Percentiles rank a stretch among this genome's conserved stretches.
phyloP scores from a whole-genome alignment of 129 eudicot species.

The Tagetes patula region DNA sequence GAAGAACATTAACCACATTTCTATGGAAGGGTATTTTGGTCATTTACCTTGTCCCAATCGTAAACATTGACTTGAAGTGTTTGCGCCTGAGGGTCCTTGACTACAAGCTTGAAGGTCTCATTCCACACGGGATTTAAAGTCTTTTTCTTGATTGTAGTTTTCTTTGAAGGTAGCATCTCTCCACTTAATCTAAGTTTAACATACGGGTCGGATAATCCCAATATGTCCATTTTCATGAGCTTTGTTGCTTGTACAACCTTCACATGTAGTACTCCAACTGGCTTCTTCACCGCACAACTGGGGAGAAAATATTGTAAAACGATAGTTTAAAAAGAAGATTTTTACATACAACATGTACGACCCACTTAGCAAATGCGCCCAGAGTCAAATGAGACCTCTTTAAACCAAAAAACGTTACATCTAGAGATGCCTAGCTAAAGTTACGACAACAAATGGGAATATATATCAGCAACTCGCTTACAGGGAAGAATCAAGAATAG shows the following conservation, averaged over 20 bases:
- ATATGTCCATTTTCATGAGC: conserved; percentile 79
- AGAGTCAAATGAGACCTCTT: background rate
- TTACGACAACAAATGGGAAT: background rate
- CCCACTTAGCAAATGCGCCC: background rate
- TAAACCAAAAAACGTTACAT: background rate
- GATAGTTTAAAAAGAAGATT: background rate
- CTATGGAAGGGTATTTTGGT: conserved; percentile 4
- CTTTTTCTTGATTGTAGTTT: conserved; percentile 69
- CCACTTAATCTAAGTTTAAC: conserved; percentile 72
- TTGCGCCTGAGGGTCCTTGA: conserved; percentile 76
- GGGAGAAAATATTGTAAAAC: background rate
- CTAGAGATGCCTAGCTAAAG: background rate
- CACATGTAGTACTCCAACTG: conserved; percentile 83
- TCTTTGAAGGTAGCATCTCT: conserved; percentile 65
- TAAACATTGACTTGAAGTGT: conserved; percentile 55
- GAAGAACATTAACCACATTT: conserved; percentile 3
- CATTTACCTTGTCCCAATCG: conserved; percentile 88
- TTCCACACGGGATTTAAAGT: conserved; percentile 81
- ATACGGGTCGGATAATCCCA: conserved; percentile 85
- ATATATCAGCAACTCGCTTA: conserved; percentile 33
- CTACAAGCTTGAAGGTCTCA: conserved; percentile 72
- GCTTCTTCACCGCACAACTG: conserved; percentile 46
- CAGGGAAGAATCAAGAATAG: conserved; percentile 81
- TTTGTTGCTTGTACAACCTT: conserved; percentile 65
- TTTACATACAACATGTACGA: background rate